These are phyloP conservation scores for Amanita muscaria DNA, from an alignment of 768 basidiomycete genomes.

Conservation along the genomic window DNA sequence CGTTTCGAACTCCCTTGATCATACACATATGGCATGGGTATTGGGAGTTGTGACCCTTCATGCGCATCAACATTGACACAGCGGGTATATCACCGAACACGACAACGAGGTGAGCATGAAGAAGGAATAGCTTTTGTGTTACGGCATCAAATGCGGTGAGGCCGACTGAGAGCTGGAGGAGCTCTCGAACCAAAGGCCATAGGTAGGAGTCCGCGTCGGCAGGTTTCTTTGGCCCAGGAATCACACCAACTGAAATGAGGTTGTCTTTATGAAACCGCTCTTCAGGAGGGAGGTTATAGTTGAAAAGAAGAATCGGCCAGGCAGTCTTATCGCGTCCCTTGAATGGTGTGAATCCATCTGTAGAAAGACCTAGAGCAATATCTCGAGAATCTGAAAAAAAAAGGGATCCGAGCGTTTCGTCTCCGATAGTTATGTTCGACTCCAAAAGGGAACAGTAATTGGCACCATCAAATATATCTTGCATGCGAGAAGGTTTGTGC, in stretches of 20 bases:
- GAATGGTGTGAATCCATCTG: neutral
- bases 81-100: conserved; percentile 25
- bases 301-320: conserved; percentile 38
- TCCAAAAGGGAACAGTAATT: conserved; percentile 14
- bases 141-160: conserved; percentile 24
- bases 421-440: conserved; percentile 13
- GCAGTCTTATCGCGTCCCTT: conserved; percentile 6
- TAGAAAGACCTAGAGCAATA: no score
- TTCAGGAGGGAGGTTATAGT: conserved; percentile 25
- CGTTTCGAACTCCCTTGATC: conserved; percentile 19
- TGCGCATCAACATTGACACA: conserved; percentile 13
- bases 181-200: conserved; percentile 30
- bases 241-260: conserved; percentile 31
- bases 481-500: conserved; percentile 25
- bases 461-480: conserved; percentile 20
- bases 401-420: neutral
- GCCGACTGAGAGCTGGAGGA: conserved; percentile 25
- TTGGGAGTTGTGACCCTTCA: conserved; percentile 31
- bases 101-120: conserved; percentile 20
- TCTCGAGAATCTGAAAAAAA: neutral
- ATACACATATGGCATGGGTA: conserved; percentile 26
- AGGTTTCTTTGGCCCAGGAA: conserved; percentile 45
- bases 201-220: conserved; percentile 38
- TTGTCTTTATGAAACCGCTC: conserved; percentile 25
- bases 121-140: conserved; percentile 13